Evolutionary conservation across 192 early-diverging fungal genomes (phyloP).

Genomic region (Umbelopsis ramanniana): DNA sequence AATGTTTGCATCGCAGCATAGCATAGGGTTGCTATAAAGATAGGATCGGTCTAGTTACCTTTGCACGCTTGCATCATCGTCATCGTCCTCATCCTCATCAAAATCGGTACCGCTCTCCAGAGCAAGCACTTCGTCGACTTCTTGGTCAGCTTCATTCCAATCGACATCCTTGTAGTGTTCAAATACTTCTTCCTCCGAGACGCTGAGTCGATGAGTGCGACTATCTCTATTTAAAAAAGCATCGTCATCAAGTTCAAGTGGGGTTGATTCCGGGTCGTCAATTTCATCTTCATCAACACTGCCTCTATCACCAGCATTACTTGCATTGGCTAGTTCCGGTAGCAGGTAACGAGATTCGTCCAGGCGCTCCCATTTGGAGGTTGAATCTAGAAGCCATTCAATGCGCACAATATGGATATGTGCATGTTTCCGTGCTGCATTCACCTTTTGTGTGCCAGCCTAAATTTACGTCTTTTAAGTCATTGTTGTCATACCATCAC

Average conservation of each 20-base stretch:
- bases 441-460: constrained; percentile 78
- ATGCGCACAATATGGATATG: constrained; percentile 56
- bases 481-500: background rate
- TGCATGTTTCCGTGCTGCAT: constrained; percentile 55
- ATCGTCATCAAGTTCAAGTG: constrained; percentile 30
- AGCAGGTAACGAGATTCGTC: constrained; percentile 69
- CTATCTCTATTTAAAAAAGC: constrained; percentile 24
- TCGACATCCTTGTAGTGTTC: constrained; percentile 47
- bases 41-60: constrained; percentile 17
- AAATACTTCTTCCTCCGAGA: constrained; percentile 38
- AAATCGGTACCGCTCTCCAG: constrained; percentile 44
- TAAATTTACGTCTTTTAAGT: constrained; percentile 28
- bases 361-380: constrained; percentile 69
- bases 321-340: constrained; percentile 25
- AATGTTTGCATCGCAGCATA: background rate
- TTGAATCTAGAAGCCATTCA: constrained; percentile 75
- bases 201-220: constrained; percentile 34
- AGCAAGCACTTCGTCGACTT: constrained; percentile 35
- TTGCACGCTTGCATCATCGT: constrained; percentile 28
- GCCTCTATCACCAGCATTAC: constrained; percentile 26
- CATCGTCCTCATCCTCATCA: constrained; percentile 38
- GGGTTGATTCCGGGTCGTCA: constrained; percentile 39
- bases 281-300: constrained; percentile 47
- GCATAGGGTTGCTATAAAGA: constrained; percentile 31
- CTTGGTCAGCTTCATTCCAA: constrained; percentile 45